Evolutionary conservation across 106 monocot genomes (phyloP).

Genomic region (Phalaenopsis equestris): DNA sequence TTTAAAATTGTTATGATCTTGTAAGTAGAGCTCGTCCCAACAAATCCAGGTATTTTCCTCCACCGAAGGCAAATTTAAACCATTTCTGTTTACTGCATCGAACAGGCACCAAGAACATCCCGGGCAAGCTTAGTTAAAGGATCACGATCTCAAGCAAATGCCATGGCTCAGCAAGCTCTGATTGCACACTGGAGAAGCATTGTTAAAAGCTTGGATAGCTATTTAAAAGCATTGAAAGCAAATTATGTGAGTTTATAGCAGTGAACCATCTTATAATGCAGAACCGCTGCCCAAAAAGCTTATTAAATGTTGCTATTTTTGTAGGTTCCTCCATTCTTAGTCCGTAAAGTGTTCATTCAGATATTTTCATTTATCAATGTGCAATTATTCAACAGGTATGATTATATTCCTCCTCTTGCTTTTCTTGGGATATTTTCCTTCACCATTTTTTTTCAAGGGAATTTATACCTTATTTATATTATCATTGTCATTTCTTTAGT

Average conservation of each 20-base stretch:
- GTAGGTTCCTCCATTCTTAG: conserved; percentile 80
- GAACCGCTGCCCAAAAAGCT: not conserved
- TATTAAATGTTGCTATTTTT: conserved; percentile 6
- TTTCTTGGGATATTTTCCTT: not conserved
- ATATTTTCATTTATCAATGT: conserved; percentile 74
- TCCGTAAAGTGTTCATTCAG: conserved; percentile 75
- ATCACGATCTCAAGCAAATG: conserved; percentile 55
- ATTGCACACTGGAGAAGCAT: conserved; percentile 88
- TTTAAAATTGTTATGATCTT: not conserved
- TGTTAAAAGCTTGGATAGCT: conserved; percentile 58
- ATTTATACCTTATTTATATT: not conserved
- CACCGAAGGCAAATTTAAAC: not conserved
- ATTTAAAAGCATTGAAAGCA: conserved; percentile 59
- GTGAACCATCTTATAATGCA: not conserved
- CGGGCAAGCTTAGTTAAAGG: conserved; percentile 64
- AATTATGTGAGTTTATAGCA: conserved; percentile 53
- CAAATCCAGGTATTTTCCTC: conserved; percentile 3
- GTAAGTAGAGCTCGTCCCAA: not conserved
- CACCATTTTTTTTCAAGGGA: not conserved
- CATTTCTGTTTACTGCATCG: not conserved
- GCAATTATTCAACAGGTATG: conserved; percentile 82
- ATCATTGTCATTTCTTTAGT: conserved; percentile 8
- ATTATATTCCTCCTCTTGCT: not conserved
- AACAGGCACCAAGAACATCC: conserved; percentile 72
- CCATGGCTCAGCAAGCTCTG: conserved; percentile 47